phyloP scores from a whole-genome alignment of 805 yeast species.

The Nakazawaea anatomiae region DNA sequence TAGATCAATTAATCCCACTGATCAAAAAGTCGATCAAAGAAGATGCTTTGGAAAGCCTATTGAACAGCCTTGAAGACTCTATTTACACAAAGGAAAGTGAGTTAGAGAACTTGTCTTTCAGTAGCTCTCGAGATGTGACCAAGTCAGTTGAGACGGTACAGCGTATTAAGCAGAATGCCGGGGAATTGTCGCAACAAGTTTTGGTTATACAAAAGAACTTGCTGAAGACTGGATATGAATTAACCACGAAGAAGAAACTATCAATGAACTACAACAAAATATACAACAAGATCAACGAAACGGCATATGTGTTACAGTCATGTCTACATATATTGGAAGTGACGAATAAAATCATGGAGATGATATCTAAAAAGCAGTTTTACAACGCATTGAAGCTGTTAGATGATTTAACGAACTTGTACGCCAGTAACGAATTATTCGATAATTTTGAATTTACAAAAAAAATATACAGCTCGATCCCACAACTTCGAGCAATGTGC shows the following conservation, averaged over 20 bases:
- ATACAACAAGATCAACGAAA: conserved; percentile 62
- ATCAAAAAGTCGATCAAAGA: conserved; percentile 55
- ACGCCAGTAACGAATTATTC: conserved; percentile 60
- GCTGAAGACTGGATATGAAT: conserved; percentile 57
- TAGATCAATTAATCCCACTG: conserved; percentile 77
- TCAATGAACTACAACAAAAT: conserved; percentile 59
- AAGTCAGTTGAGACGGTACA: conserved; percentile 59
- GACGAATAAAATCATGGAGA: conserved; percentile 78
- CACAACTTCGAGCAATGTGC: conserved; percentile 66
- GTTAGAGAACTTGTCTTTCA: conserved; percentile 54
- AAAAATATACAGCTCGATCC: conserved; percentile 69
- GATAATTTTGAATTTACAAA: conserved; percentile 69
- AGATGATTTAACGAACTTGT: conserved; percentile 66
- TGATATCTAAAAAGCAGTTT: conserved; percentile 68
- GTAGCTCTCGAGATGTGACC: conserved; percentile 49
- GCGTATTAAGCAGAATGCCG: conserved; percentile 52
- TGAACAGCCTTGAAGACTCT: conserved; percentile 48
- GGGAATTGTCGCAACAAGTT: conserved; percentile 49
- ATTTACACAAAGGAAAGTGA: conserved; percentile 59
- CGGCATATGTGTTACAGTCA: conserved; percentile 59
- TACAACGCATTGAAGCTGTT: conserved; percentile 82
- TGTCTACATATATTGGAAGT: conserved; percentile 80
- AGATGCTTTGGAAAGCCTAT: conserved; percentile 49
- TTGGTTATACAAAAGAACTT: conserved; percentile 50
- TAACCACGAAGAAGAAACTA: conserved; percentile 56